Evolutionary conservation across 2,329 filamentous ascomycete genomes (phyloP), one percentile per base, ranked within the genome.

Genomic region (Apiospora pterosperma): DNA sequence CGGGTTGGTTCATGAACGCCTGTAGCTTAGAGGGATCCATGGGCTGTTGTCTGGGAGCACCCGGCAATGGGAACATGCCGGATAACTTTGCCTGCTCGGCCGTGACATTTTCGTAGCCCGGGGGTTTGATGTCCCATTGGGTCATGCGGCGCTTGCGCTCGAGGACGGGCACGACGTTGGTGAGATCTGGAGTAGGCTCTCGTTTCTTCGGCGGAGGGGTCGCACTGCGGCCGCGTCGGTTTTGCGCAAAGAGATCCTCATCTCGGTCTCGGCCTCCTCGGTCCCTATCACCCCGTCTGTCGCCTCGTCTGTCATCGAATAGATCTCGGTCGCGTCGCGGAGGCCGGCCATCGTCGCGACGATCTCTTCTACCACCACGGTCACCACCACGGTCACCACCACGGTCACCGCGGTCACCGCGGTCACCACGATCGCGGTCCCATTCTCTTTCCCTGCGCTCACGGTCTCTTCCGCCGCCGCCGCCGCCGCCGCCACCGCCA

Each of bases 111-210:
- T 99, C 96, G 75, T 99, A 99, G 55, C 96, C 95, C 19, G 93
- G 92, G 6, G 96, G 96, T 81, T 99, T 99, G 78, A 99, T 97
- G 77, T 99, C 96, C 96, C 96, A 99, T 79, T 99, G 96, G 39
- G 94, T 98, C 83, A 99, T 82, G 66, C 96, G 91, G 71, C 96
- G 90, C 83, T 94, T 96, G 72, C 95, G 90, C 74, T 95, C 90
- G 68, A 93, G 82, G 65, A 99, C 84, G 4, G 93, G 87, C n/a
- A 91, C 83, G 66, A 96, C 82, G 73, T 96, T 89, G 66, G 94
- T 96, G 75, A 99, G 83, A 77, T 99, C 96, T 39, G 96, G 96
- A 0, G 96, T 99, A 8, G 96, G 93, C 78, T 99, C 96, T 77
- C 92, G 91, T 81, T 95, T 96, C 83, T 96, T 96, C 11, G 89